Percentiles rank a stretch among this genome's conserved stretches.
These are phyloP conservation scores for Neonothopanus nambi DNA, from an alignment of 1,284 basidiomycete species.

Conservation along the genomic window DNA sequence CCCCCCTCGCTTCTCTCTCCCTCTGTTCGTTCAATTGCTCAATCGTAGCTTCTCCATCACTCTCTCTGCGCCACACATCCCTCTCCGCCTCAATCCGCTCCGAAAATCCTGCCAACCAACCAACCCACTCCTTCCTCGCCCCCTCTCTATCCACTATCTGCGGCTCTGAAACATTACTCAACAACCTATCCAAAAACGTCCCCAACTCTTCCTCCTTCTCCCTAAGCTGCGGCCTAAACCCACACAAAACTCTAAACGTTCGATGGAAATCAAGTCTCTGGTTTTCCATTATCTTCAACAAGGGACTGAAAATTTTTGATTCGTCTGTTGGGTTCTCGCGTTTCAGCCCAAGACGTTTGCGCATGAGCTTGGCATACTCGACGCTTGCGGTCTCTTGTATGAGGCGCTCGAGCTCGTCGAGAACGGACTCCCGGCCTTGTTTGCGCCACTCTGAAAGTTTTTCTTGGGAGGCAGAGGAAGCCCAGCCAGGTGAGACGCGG, in stretches of 20 bases:
- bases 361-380: slow-evolving; percentile 68
- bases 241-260: slow-evolving; percentile 72
- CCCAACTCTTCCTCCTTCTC: slow-evolving; percentile 19
- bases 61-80: slow-evolving; percentile 37
- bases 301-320: slow-evolving; percentile 54
- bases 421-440: slow-evolving; percentile 50
- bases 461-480: slow-evolving; percentile 50
- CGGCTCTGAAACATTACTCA: slow-evolving; percentile 48
- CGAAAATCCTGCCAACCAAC: slow-evolving; percentile 73
- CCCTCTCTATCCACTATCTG: slow-evolving; percentile 38
- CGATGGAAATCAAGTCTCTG: slow-evolving; percentile 83
- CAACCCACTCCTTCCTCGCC: slow-evolving; percentile 51
- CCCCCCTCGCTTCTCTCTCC: slow-evolving; percentile 44
- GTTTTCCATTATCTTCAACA: slow-evolving; percentile 68
- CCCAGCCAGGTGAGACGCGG: slow-evolving; percentile 66
- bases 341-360: slow-evolving; percentile 77
- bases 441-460: slow-evolving; percentile 64
- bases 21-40: slow-evolving; percentile 42
- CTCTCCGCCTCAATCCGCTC: slow-evolving; percentile 57
- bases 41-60: slow-evolving; percentile 20
- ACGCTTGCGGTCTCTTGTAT: slow-evolving; percentile 54
- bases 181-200: slow-evolving; percentile 51
- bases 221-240: slow-evolving; percentile 52
- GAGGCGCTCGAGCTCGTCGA: slow-evolving; percentile 59
- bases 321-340: slow-evolving; percentile 60